phyloP scores from a whole-genome alignment of 2,329 filamentous ascomycete genomes.

The Epichloe hybrida region DNA sequence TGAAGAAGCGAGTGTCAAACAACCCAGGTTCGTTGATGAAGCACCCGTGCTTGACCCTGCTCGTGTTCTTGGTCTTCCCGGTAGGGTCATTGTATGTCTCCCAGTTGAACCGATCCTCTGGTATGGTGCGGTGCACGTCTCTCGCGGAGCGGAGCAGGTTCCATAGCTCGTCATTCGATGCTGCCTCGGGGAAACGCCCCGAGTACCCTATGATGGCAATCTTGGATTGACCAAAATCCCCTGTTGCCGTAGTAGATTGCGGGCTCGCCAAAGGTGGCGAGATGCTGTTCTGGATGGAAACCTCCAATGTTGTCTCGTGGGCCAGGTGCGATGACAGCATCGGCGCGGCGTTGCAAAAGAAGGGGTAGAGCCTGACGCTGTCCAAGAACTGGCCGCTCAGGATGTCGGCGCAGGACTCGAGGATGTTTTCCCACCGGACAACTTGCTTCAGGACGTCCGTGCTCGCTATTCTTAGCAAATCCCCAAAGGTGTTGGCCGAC shows the following conservation, averaged over 20 bases:
- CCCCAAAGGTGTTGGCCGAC: no score
- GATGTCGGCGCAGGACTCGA: no score
- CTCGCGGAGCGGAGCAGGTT: constrained; percentile 39
- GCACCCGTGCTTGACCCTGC: constrained; percentile 53
- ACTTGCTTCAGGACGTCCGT: no score
- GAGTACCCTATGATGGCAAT: constrained; percentile 60
- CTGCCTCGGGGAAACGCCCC: constrained; percentile 26
- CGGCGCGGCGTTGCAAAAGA: not conserved
- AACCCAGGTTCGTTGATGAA: constrained; percentile 54
- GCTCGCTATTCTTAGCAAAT: no score
- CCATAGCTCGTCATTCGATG: constrained; percentile 33
- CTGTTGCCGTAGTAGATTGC: no score
- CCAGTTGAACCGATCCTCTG: constrained; percentile 50
- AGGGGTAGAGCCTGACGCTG: not conserved
- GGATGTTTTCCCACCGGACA: no score
- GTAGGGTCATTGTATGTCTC: constrained; percentile 52
- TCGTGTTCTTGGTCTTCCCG: constrained; percentile 53
- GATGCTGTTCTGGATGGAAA: no score
- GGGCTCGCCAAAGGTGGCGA: no score
- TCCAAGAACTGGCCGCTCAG: not conserved
- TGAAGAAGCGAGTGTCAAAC: constrained; percentile 67
- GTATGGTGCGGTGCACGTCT: constrained; percentile 51
- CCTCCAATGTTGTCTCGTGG: no score
- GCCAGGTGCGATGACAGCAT: not conserved
- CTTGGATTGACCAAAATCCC: not conserved